Base-by-base conservation (phyloP, 2,329 filamentous ascomycete genomes). In the Westerdykella sp. region DNA sequence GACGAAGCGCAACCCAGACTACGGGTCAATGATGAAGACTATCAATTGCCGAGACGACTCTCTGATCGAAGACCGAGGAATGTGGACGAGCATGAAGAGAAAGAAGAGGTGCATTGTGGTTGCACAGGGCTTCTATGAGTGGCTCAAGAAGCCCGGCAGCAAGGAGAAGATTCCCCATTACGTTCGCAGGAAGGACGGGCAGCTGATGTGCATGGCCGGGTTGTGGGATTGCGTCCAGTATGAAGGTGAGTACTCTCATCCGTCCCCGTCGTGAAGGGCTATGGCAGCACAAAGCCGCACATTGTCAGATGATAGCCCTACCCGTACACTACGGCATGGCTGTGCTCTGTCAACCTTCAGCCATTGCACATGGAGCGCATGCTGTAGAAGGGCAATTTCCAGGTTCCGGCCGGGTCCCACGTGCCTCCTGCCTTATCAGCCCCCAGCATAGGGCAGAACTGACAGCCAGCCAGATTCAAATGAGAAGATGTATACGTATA, bases 11-110 rank as follows among this genome's bases (percentile, higher is more conserved):
- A 82, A 82, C 41, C 87, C 88, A 0, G 81, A 88, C 59, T 91
- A 93, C 57, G 75, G 78, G 21, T 81, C 81, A 1, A 75, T 88
- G 65, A 76, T 95, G 74, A 87, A 85, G 60, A 95, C 89, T 0
- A 97, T 97, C 67, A 97, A 98, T 68, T 97, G 91, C 64, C 83
- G 91, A 3, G 87, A 91, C 59, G 91, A 97, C 67, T 93, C 87
- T 1, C 72, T 97, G 15, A 74, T 79, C 5, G 78, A 83, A 9
- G 76, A 84, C 7, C 79, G 82, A 5, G 89, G 90, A 10, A 86
- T 97, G 82, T 97, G 93, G 93, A 84, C 79, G 34, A 81, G 79
- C 1, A 94, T 97, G 85, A 96, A 96, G 70, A 81, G 83, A 48
- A 80, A 78, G 54, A 95, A 96, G 69, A 77, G 93, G 23, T 97